Base-by-base conservation (phyloP, 164 flowering plant genomes). In the Macadamia integrifolia region DNA sequence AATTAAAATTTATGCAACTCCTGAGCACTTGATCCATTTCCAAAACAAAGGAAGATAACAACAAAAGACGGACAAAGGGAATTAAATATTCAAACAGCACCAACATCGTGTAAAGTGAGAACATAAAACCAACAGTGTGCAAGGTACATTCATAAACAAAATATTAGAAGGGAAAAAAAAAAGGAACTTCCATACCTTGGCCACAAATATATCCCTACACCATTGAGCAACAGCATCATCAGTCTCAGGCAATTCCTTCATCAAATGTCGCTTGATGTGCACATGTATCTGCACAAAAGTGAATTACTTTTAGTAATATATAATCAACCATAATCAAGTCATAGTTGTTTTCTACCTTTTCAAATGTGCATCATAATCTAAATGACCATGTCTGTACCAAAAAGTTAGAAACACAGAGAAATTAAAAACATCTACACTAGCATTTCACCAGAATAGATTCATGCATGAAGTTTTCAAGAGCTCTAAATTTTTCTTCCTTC, bases 161-260 rank as follows among this genome's bases (percentile, higher is more conserved):
- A 15, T 49, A 15, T 44, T 14, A 62, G 60, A 17, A 53, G 10
- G n/a, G 12, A 65, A 12, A 52, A 64, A 66, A 23, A 58, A 17
- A 14, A n/a, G 17, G 28, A 72, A 61, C 43, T 31, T 10, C 61
- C 9, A 30, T 83, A 82, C 98, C 97, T 93, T 93, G 62, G 83
- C 84, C 64, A 91, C 84, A 79, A 91, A 91, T 10, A 73, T 65
- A 74, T 91, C 91, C 80, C 62, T 85, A 70, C 98, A 93, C 98
- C 98, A 93, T 52, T 91, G 92, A 17, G 91, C 80, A 73, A 91
- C 84, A 14, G 80, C 98, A 40, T 80, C 82, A 12, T 76, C 80
- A 49, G 92, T 85, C 80, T 85, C 85, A 35, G 98, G 97, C 68
- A 93, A 69, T 76, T 91, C 96, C 11, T 78, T 73, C 83, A 86